phyloP scores from a whole-genome alignment of 768 basidiomycete species.

The Termitomyces sp. region DNA sequence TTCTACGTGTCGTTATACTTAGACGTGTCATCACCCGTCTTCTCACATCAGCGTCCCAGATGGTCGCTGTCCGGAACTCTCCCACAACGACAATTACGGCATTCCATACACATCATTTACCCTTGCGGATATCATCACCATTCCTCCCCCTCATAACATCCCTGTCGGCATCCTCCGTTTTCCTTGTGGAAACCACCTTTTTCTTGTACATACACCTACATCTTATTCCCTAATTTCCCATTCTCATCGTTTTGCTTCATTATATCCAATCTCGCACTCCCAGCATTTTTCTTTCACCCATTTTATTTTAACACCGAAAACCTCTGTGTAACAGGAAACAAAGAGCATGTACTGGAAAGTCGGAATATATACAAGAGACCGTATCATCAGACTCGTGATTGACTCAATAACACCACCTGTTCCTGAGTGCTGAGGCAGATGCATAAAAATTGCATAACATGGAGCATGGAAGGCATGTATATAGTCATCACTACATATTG shows the following conservation, averaged over 20 bases:
- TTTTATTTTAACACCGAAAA: constrained; percentile 13
- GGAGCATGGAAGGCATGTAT: constrained; percentile 12
- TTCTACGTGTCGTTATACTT: constrained; percentile 19
- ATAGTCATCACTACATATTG: constrained; percentile 8
- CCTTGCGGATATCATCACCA: constrained; percentile 17
- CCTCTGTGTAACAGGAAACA: constrained; percentile 10
- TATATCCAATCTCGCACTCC: constrained; percentile 15
- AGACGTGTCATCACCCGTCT: constrained; percentile 17
- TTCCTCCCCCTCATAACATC: neutral
- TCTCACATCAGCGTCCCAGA: constrained; percentile 10
- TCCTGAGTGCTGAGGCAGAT: neutral
- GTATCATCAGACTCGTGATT: neutral
- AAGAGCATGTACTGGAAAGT: constrained; percentile 9
- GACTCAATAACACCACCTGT: neutral
- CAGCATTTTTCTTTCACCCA: constrained; percentile 15
- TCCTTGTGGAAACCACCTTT: constrained; percentile 14
- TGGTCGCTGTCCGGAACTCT: constrained; percentile 6
- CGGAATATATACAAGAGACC: constrained; percentile 12
- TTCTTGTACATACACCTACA: constrained; percentile 18
- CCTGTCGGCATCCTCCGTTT: constrained; percentile 1
- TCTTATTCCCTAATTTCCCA: constrained; percentile 17
- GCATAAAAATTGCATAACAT: constrained; percentile 11
- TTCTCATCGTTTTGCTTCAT: constrained; percentile 20
- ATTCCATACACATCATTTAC: constrained; percentile 12
- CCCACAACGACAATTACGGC: constrained; percentile 13